Evolutionary conservation across 2,329 filamentous ascomycete genomes (phyloP), one percentile per base, ranked within the genome.

Genomic region (Dendrostoma leiphaemia): DNA sequence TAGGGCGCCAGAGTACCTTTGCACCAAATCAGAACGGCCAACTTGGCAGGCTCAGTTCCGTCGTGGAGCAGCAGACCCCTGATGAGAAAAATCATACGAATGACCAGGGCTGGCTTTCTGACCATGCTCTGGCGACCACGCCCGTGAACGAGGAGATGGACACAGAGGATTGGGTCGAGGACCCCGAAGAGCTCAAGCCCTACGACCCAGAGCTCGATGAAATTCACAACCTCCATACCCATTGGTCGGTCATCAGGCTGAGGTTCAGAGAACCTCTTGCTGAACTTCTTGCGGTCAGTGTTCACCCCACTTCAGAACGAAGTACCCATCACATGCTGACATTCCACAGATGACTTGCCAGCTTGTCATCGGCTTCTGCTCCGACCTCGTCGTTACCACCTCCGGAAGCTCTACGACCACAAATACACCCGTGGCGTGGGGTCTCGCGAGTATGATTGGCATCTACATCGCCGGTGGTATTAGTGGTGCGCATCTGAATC

Each of bases 191-290:
- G 13, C 24, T 57, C 4, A 34, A 54, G 17, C 54, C 54, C 2
- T 57, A 47, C 41, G 54, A 54, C 23, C 54, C 50, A 4, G 51
- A 57, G 21, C 51, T 57, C 6, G 72, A 78, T 17, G 76, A 78
- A 59, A 69, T 80, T 26, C 74, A 79, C 49, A 80, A 80, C 60
- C 69, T 72, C 51, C 71, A 73, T 53, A 73, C 75, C 23, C 62
- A 71, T 60, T 74, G 79, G 78, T 71, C 75, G 29, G 68, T 75
- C 17, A 71, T 81, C 23, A 73, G 80, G 21, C 75, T 76, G 0
- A 71, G 75, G 32, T 75, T 80, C 60, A 73, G 78, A 10, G 79
- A 82, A 61, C 75, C 77, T 26, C 67, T 81, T 2, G 79, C 79
- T 1, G 80, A 83, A 58, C 71, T 77, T 2, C 70, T 83, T 8